Evolutionary conservation across 2,329 filamentous ascomycete genomes (phyloP).

Genomic region (Fusarium pseudoanthophilum): DNA sequence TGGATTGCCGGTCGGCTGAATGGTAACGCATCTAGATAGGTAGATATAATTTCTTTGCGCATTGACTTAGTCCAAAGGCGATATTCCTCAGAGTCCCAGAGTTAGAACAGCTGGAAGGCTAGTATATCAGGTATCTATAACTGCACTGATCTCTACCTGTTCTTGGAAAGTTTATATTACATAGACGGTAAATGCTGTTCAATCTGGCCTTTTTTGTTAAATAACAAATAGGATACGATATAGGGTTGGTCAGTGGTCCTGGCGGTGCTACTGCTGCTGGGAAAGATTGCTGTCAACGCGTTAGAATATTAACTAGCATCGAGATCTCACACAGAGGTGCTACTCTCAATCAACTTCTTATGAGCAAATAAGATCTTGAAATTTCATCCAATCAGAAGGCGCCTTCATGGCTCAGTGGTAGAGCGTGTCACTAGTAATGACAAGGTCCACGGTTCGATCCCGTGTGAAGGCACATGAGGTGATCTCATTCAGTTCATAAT

Average conservation of each 20-base stretch:
- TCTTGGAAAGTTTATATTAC: not conserved
- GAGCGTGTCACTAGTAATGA: constrained; percentile 36
- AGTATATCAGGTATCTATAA: not conserved
- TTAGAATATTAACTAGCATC: not conserved
- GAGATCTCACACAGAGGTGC: not conserved
- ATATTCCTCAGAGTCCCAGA: not conserved
- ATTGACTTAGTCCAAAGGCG: not conserved
- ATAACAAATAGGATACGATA: not conserved
- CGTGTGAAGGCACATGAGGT: constrained; percentile 14
- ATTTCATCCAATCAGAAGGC: constrained; percentile 1
- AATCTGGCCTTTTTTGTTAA: accelerated
- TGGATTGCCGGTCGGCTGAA: not conserved
- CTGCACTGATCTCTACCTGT: not conserved
- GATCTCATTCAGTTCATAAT: accelerated
- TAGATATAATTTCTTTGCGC: not conserved
- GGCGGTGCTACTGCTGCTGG: not conserved
- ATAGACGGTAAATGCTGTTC: not conserved
- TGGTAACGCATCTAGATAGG: not conserved
- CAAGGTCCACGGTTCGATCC: constrained; percentile 35
- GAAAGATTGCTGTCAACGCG: not conserved
- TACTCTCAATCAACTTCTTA: too few relatives aligned
- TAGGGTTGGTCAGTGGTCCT: too few relatives aligned
- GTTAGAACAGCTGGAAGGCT: too few relatives aligned
- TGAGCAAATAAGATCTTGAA: accelerated
- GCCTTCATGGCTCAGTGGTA: constrained; percentile 33